Evolutionary conservation across 352 stramenopile species (phyloP).

Genomic region (Phytophthora quininea): DNA sequence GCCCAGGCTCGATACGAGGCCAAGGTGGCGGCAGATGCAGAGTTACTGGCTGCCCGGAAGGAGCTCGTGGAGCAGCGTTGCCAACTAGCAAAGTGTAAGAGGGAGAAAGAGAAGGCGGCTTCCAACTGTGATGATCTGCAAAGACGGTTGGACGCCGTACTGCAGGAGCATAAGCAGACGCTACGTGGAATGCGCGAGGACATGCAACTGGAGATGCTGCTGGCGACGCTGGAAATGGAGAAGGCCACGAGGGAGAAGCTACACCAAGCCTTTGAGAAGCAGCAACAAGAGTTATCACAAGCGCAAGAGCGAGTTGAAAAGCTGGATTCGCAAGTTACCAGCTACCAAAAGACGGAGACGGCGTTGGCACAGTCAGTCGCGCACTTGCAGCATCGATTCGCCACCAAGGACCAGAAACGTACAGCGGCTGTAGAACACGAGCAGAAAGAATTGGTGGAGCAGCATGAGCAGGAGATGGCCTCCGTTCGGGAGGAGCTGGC

Average conservation of each 20-base stretch:
- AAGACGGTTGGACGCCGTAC: constrained; percentile 43
- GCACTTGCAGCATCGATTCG: constrained; percentile 69
- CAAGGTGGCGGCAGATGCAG: constrained; percentile 54
- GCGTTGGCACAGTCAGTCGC: constrained; percentile 70
- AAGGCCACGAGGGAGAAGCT: constrained; percentile 50
- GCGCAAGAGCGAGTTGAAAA: constrained; percentile 52
- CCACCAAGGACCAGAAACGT: constrained; percentile 67
- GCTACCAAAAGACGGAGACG: constrained; percentile 83
- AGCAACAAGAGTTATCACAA: constrained; percentile 47
- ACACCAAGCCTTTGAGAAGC: constrained; percentile 38
- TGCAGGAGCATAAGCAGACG: constrained; percentile 58
- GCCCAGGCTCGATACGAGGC: constrained; percentile 61
- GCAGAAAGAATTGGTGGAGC: constrained; percentile 46
- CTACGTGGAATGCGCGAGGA: constrained; percentile 54
- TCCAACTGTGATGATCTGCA: constrained; percentile 38
- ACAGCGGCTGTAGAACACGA: constrained; percentile 45
- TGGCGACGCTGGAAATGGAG: constrained; percentile 65
- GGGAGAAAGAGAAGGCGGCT: constrained; percentile 17
- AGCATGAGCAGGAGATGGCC: constrained; percentile 37
- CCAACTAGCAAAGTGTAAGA: constrained; percentile 40
- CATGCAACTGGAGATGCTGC: constrained; percentile 49
- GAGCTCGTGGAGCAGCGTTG: constrained; percentile 52
- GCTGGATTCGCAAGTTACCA: constrained; percentile 49
- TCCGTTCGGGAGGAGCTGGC: constrained; percentile 42
- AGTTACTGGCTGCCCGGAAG: constrained; percentile 50